Conservation (phyloP, 139 green algal species). For the Chlorella sp. region DNA sequence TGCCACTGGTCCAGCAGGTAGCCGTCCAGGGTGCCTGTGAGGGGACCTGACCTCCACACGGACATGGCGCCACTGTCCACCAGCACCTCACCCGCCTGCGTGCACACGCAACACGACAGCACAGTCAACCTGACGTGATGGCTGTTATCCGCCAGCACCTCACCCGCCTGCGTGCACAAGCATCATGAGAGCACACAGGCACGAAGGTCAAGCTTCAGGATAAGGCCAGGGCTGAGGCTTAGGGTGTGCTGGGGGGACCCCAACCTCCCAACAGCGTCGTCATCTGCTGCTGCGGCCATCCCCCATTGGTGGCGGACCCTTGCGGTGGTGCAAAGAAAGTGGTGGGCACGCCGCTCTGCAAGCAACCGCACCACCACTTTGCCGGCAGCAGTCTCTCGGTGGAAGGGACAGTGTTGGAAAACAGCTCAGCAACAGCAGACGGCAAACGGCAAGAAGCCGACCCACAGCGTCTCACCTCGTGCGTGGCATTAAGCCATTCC, state of each 20-base stretch:
- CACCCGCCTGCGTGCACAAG: background rate
- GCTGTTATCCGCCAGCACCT: background rate
- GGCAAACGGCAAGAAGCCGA: background rate
- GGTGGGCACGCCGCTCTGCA: too few relatives aligned
- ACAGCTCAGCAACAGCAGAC: background rate
- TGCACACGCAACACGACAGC: background rate
- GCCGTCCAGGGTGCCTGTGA: constrained; percentile 48
- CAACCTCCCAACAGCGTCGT: too few relatives aligned
- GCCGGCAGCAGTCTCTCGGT: too few relatives aligned
- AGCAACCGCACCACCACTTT: too few relatives aligned
- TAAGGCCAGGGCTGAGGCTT: background rate
- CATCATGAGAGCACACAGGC: background rate
- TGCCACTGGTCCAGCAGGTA: constrained; percentile 56
- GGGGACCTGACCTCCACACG: background rate
- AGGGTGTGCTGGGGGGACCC: too few relatives aligned
- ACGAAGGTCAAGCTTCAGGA: background rate
- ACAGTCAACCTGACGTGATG: background rate
- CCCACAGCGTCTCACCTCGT: background rate
- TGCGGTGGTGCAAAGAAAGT: too few relatives aligned
- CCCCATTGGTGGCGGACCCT: background rate
- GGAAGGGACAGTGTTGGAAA: background rate
- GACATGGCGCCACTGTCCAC: background rate
- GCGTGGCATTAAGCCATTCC: background rate
- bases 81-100: background rate
- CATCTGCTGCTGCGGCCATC: too few relatives aligned